These are phyloP conservation scores for Cyanophora paradoxa DNA, from an alignment of 78 protist species.

Conservation along the genomic window DNA sequence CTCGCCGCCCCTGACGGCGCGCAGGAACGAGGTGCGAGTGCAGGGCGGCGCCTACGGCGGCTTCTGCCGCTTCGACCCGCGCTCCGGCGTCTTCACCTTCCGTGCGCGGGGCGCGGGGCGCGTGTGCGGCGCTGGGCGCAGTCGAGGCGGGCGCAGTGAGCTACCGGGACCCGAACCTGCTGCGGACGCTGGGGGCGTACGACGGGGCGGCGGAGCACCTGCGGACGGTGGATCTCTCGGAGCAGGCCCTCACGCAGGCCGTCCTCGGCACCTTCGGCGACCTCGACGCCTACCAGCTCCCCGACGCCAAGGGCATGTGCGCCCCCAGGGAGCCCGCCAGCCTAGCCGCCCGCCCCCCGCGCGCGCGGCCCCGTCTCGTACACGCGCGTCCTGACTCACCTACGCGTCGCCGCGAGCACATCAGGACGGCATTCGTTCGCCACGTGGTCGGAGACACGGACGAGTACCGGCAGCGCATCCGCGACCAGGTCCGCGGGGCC, in stretches of 20 bases:
- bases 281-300: not conserved
- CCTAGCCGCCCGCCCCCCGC: not conserved
- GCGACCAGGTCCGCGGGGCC: not conserved
- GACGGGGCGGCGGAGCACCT: not conserved
- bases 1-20: not conserved
- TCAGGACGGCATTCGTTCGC: too few species aligned
- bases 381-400: not conserved
- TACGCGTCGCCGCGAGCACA: too few species aligned
- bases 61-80: not conserved
- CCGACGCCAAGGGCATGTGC: not conserved
- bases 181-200: not conserved
- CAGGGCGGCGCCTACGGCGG: conserved; percentile 20
- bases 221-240: conserved; percentile 7
- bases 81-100: conserved; percentile 7
- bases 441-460: too few species aligned
- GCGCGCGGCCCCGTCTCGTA: not conserved
- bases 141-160: too few species aligned
- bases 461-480: too few species aligned
- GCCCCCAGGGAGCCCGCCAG: not conserved
- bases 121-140: too few species aligned
- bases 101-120: too few species aligned
- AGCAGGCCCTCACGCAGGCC: not conserved
- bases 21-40: not conserved
- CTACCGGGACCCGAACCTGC: conserved; percentile 21
- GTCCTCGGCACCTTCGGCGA: conserved; percentile 13